A percentile compares a stretch with the other conserved stretches of the same genome.
Conservation (phyloP, 2,329 filamentous ascomycete genomes). For the Aspergillus hiratsukae region DNA sequence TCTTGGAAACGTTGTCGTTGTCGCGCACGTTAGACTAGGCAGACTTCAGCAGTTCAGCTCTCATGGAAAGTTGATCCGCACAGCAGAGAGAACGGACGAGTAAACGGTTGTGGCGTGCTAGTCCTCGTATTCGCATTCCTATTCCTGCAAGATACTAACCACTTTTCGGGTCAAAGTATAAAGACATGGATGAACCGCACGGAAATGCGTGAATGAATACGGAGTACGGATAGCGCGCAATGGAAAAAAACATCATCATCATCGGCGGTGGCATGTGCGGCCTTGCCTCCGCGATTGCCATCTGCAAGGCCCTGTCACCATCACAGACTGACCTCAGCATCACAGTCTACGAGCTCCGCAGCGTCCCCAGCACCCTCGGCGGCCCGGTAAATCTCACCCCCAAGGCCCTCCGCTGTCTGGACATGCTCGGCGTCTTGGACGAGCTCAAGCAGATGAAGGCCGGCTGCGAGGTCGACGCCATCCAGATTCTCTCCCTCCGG, state of each 20-base stretch:
- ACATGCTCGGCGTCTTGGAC: not conserved
- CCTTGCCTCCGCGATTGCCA: not conserved
- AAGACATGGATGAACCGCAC: not conserved
- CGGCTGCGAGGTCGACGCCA: not conserved
- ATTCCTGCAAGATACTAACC: not conserved
- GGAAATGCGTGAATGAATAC: not conserved
- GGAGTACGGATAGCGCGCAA: not conserved
- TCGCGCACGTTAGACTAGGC: not conserved
- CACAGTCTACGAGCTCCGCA: not conserved
- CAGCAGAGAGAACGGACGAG: not conserved
- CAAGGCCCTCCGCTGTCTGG: not conserved
- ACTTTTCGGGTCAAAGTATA: not conserved
- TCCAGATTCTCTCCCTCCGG: not conserved
- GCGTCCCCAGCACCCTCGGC: not conserved
- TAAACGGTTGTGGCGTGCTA: not conserved
- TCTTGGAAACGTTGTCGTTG: not conserved
- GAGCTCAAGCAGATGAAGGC: not conserved
- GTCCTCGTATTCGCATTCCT: not conserved
- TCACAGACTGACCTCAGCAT: not conserved
- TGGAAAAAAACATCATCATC: not conserved
- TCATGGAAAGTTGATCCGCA: not conserved
- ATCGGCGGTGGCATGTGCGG: not conserved
- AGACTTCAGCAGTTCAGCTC: not conserved
- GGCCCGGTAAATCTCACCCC: not conserved
- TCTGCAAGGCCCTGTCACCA: not conserved